Evolutionary conservation across 768 basidiomycete genomes (phyloP), one percentile per base, ranked within the genome.

Genomic region (Holtermanniella nyarrowii): DNA sequence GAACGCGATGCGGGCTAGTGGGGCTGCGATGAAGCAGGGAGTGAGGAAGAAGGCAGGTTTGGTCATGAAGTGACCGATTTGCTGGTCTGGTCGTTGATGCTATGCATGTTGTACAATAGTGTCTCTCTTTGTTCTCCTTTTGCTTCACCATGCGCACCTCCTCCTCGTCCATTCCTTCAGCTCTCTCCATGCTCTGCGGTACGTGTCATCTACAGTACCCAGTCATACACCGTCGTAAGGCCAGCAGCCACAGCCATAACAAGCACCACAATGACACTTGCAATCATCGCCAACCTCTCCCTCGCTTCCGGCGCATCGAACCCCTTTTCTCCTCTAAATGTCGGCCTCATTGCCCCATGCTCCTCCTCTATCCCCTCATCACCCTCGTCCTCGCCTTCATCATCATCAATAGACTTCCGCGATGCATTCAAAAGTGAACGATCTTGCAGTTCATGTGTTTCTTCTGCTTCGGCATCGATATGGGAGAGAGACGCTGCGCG

Each of bases 141-240:
- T n/a, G n/a, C n/a, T n/a, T n/a, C n/a, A n/a, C n/a, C n/a, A n/a
- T n/a, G n/a, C n/a, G n/a, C n/a, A n/a, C n/a, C n/a, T n/a, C n/a
- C n/a, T n/a, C n/a, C n/a, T n/a, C n/a, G n/a, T n/a, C n/a, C n/a
- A n/a, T n/a, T n/a, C n/a, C n/a, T n/a, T n/a, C n/a, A n/a, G n/a
- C n/a, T n/a, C n/a, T n/a, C n/a, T n/a, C n/a, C n/a, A n/a, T n/a
- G n/a, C n/a, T n/a, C n/a, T n/a, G n/a, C n/a, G n/a, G n/a, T n/a
- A n/a, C n/a, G 31, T 37, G 16, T 16, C 44, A 10, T 42, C 18
- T 23, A 68, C 16, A 68, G 48, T 3, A 67, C 63, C 66, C 66
- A 68, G 31, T 68, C 62, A 47, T 63, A 68, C 11, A 68, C 56
- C 3, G 66, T 68, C 12, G 66, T 65, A 37, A 60, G 52, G n/a